Evolutionary conservation across 1,139 yeast genomes (phyloP), one percentile per base, ranked within the genome.

Genomic region (Komagataea norvegica): DNA sequence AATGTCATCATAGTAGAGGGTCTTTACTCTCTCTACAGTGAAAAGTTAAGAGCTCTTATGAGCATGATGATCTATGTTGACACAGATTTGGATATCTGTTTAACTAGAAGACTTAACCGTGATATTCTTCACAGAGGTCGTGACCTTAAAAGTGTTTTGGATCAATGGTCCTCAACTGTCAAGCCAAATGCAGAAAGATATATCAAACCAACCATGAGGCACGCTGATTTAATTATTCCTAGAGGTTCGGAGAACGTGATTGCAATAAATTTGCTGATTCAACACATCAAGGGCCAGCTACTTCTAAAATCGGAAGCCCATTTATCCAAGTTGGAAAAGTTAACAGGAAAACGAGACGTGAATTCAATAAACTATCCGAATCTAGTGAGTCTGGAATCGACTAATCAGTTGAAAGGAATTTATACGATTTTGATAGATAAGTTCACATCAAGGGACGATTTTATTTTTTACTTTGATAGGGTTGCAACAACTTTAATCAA

Each of bases 1-100:
- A 88, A 88, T 56, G 95, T 91, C 15, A 83, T 91, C 44, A 82
- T 91, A 11, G 67, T 91, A 28, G 98, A 91, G 59, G 98, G 98
- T 1, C 79, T 91, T 11, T 87, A 84, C 58, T 89, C 96, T 0
- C 62, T 91, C 35, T 78, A 81, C 49, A 89, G 84, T 54, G 68
- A 71, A 36, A 70, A 91, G 33, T 62, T 91, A 9, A 61, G 83
- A 38, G 81, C 74, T 14, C 59, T 88, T 52, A 83, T 89, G 82
- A 95, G 91, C 55, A 68, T 88, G 46, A 89, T 85, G 59, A 76
- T 89, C 15, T 91, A 80, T 57, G 96, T 91, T 8, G 96, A 91
- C 52, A 93, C 97, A 1, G 97, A 88, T 54, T 68, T 89, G 48
- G 98, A 91, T 56, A 72, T 89, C 15, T 91, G 98, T 60, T 68